Percentiles rank a stretch among this genome's conserved stretches.
Conservation (phyloP, 257 asterid species). For the Nicotiana tomentosiformis region DNA sequence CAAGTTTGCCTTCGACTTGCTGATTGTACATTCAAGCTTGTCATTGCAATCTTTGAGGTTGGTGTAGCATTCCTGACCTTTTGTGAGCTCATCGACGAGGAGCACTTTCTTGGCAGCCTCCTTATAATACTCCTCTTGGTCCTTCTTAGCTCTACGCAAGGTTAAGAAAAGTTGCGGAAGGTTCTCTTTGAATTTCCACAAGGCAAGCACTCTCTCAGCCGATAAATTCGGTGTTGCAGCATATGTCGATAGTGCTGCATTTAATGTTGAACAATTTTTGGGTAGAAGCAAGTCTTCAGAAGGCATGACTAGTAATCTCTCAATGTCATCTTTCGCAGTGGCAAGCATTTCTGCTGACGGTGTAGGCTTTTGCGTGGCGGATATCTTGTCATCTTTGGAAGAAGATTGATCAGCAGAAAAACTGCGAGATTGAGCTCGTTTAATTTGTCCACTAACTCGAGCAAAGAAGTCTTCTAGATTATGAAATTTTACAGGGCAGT, state of each 20-base stretch:
- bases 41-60: background rate
- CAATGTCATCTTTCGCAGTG: background rate
- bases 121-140: background rate
- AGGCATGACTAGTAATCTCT: background rate
- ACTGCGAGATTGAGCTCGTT: background rate
- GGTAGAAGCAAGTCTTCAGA: background rate
- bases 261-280: background rate
- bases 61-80: background rate
- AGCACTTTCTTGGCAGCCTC: background rate
- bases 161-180: background rate
- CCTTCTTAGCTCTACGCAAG: background rate
- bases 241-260: background rate
- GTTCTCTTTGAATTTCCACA: background rate
- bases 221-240: background rate
- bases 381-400: background rate
- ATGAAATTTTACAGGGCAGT: background rate
- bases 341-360: background rate
- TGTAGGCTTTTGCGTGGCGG: background rate
- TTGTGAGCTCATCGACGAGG: background rate
- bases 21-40: background rate
- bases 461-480: conserved; percentile 3
- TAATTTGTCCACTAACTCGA: background rate
- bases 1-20: background rate
- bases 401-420: background rate
- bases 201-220: background rate